Percentiles rank a stretch among this genome's conserved stretches.
Conservation (phyloP, 164 flowering plant species). For the Nymphaea thermarum region DNA sequence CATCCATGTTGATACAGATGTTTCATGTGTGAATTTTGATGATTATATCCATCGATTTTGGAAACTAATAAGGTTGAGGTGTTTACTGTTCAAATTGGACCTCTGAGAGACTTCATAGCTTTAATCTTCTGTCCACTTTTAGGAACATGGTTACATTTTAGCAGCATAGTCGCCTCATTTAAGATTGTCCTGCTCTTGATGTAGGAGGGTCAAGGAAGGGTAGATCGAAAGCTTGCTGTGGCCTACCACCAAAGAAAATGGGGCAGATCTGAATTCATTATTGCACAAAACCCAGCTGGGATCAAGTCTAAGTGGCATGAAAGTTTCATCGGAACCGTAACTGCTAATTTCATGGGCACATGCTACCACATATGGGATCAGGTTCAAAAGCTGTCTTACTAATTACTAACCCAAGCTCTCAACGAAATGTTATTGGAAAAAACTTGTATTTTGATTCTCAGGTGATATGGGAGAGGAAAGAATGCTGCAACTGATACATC, state of each 20-base stretch:
- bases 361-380: constrained; percentile 1
- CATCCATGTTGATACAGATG: too few relatives aligned
- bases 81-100: too few relatives aligned
- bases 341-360: constrained; percentile 2
- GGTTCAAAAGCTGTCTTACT: not conserved
- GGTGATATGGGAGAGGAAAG: not conserved
- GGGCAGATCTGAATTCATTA: not conserved
- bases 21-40: too few relatives aligned
- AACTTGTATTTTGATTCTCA: not conserved
- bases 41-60: too few relatives aligned
- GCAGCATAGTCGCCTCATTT: not conserved
- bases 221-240: not conserved
- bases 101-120: too few relatives aligned
- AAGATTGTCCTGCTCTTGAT: not conserved
- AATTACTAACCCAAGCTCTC: not conserved
- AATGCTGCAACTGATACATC: not conserved
- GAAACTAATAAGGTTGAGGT: too few relatives aligned
- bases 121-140: too few relatives aligned
- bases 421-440: not conserved
- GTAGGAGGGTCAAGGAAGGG: constrained; percentile 1
- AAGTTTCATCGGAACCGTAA: not conserved
- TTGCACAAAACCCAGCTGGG: not conserved
- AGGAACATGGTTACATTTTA: not conserved
- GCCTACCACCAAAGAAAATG: constrained; percentile 1
- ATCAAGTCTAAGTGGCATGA: not conserved